These are phyloP conservation scores for Fusarium irregulare DNA, from an alignment of 2,329 filamentous ascomycete genomes.

Conservation along the genomic window DNA sequence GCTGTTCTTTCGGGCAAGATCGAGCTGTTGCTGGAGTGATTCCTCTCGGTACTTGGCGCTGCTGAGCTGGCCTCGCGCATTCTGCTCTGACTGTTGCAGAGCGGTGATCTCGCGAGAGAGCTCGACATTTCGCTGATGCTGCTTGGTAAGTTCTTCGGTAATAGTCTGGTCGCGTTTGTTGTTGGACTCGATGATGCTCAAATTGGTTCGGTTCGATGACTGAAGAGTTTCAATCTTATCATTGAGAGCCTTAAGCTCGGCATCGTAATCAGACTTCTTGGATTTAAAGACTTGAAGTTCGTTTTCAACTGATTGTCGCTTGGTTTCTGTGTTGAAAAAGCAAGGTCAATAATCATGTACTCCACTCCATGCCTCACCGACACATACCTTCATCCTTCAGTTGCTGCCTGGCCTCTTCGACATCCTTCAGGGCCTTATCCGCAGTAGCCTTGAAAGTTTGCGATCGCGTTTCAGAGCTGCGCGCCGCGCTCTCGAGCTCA, in stretches of 20 bases:
- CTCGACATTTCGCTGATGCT: slow-evolving; percentile 88
- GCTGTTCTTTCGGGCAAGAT: slow-evolving; percentile 86
- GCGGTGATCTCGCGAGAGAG: slow-evolving; percentile 83
- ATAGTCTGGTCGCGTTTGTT: slow-evolving; percentile 86
- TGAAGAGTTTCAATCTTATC: slow-evolving; percentile 88
- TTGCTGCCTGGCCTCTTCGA: slow-evolving; percentile 83
- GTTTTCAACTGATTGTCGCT: slow-evolving; percentile 79
- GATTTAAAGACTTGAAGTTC: slow-evolving; percentile 84
- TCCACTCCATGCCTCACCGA: slow-evolving; percentile 8
- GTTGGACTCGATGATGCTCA: slow-evolving; percentile 90
- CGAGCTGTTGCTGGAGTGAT: slow-evolving; percentile 88
- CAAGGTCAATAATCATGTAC: slow-evolving; percentile 20
- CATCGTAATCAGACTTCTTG: slow-evolving; percentile 77
- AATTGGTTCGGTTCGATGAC: slow-evolving; percentile 89
- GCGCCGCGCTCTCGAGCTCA: slow-evolving; percentile 90
- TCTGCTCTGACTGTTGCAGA: slow-evolving; percentile 86
- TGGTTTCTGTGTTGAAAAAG: slow-evolving; percentile 69
- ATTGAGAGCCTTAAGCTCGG: slow-evolving; percentile 80
- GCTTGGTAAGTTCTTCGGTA: slow-evolving; percentile 84
- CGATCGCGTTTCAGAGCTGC: slow-evolving; percentile 83
- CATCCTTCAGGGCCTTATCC: slow-evolving; percentile 85
- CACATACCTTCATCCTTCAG: slow-evolving; percentile 82
- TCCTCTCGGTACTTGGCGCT: slow-evolving; percentile 92
- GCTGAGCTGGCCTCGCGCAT: slow-evolving; percentile 80
- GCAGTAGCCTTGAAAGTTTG: slow-evolving; percentile 84